Evolutionary conservation across 1,139 yeast species (phyloP).

Genomic region (Schwanniomyces etchellsii): DNA sequence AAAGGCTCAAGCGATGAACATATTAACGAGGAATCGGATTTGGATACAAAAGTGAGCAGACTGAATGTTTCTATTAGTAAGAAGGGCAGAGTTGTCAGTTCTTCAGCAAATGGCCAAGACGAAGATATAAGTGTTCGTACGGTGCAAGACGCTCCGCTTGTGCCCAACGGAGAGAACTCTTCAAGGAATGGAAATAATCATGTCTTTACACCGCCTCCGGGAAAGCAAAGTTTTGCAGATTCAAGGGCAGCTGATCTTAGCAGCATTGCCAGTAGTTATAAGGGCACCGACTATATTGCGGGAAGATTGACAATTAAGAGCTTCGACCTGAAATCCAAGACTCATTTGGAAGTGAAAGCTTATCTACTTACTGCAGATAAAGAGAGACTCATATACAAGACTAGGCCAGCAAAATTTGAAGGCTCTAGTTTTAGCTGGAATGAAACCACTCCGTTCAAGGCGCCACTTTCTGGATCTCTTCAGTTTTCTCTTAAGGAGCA

Average conservation of each 20-base stretch:
- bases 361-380: slow-evolving; percentile 46
- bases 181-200: slow-evolving; percentile 11
- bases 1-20: slow-evolving; percentile 3
- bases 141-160: slow-evolving; percentile 1
- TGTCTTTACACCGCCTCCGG: slow-evolving; percentile 38
- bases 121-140: slow-evolving; percentile 3
- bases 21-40: slow-evolving; percentile 1
- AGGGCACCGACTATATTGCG: slow-evolving; percentile 37
- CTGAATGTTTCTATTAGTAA: slow-evolving; percentile 2
- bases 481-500: slow-evolving; percentile 58
- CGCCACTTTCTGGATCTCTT: slow-evolving; percentile 54
- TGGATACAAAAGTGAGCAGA: background rate
- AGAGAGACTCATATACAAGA: slow-evolving; percentile 57
- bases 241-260: slow-evolving; percentile 20
- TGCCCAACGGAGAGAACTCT: slow-evolving; percentile 10
- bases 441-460: slow-evolving; percentile 65
- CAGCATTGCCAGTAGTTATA: slow-evolving; percentile 34
- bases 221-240: slow-evolving; percentile 20
- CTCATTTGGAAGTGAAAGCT: slow-evolving; percentile 45
- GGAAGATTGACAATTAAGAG: slow-evolving; percentile 51
- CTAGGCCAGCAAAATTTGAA: slow-evolving; percentile 53
- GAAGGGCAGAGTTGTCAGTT: background rate
- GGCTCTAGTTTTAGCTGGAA: slow-evolving; percentile 51
- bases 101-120: slow-evolving; percentile 1
- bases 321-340: slow-evolving; percentile 27